phyloP scores from a whole-genome alignment of 345 rosid genomes.

The Streptanthus diversifolius region DNA sequence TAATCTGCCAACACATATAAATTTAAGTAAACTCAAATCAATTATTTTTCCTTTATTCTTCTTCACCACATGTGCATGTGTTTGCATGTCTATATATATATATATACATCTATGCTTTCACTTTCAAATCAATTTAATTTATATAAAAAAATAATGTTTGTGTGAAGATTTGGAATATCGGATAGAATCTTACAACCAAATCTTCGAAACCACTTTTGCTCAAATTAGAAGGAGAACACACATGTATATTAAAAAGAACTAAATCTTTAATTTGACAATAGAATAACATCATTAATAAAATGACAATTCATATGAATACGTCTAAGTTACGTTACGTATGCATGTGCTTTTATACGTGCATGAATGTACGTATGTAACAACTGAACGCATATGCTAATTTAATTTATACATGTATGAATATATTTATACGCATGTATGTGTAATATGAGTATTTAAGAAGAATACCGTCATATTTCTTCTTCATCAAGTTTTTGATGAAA shows the following conservation, averaged over 20 bases:
- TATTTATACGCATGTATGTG: background rate
- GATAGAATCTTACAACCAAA: conserved; percentile 23
- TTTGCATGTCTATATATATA: conserved; percentile 11
- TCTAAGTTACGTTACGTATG: conserved; percentile 4
- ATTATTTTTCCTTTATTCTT: background rate
- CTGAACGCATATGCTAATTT: background rate
- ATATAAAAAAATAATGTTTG: background rate
- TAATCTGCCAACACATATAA: conserved; percentile 22
- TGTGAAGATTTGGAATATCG: conserved; percentile 11
- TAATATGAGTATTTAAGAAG: background rate
- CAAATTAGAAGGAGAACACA: conserved; percentile 6
- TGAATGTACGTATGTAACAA: background rate
- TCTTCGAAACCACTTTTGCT: background rate
- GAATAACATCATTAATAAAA: background rate
- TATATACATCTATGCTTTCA: background rate
- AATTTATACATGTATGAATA: background rate
- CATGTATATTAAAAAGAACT: background rate
- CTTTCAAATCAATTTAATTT: background rate
- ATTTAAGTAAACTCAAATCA: background rate
- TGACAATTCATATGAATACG: background rate
- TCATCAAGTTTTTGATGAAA: conserved; percentile 68
- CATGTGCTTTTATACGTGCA: conserved; percentile 12
- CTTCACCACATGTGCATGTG: conserved; percentile 16
- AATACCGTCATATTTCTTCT: conserved; percentile 47
- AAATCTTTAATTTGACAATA: background rate